Base-by-base conservation (phyloP, 768 basidiomycete species). In the Tricholoma bakamatsutake region DNA sequence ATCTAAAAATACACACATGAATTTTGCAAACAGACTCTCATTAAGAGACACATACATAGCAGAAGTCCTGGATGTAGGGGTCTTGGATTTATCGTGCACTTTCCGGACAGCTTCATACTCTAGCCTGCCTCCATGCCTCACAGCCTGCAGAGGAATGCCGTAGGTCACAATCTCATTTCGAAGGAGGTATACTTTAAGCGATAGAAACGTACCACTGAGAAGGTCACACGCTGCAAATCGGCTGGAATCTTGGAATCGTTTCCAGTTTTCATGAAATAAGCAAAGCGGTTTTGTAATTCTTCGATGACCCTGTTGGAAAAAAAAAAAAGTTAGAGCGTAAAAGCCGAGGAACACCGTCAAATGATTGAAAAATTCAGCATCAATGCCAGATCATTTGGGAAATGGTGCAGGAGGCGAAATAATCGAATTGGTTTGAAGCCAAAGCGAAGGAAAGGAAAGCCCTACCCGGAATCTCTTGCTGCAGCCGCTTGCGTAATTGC, bases 181-280 rank as follows among this genome's bases (percentile, higher is more conserved):
- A 17, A 17, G 39, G 24, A 33, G 27, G 24, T 24, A 17, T n/a
- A 34, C 24, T 27, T 24, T 21, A 27, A 33, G n/a, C 43, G 11
- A 62, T 4, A 37, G 30, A 51, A 24, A 65, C 80, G 13, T 60
- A 88, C 87, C 50, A 71, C 75, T 28, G 66, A 61, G 67, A 77
- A 85, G 40, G 82, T 81, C 40, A 77, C 70, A 28, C 74, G 64
- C 61, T 87, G 80, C 46, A 98, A 71, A 71, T 98, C 95, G 27
- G 83, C 80, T 6, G 92, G 90, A 60, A 98, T 90, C 52, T 70
- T 75, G 0, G 85, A 86, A 62, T 87, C 82, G 64, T 96, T 89
- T 7, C 82, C 82, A 12, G 83, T 88, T 57, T 81, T 77, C 62
- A 87, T 68, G 66, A 85, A 92, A 28, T 80, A 72, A 34, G 75